Evolutionary conservation across 2,329 filamentous ascomycete genomes (phyloP), one percentile per base, ranked within the genome.

Genomic region (Hymenoscyphus scutula): DNA sequence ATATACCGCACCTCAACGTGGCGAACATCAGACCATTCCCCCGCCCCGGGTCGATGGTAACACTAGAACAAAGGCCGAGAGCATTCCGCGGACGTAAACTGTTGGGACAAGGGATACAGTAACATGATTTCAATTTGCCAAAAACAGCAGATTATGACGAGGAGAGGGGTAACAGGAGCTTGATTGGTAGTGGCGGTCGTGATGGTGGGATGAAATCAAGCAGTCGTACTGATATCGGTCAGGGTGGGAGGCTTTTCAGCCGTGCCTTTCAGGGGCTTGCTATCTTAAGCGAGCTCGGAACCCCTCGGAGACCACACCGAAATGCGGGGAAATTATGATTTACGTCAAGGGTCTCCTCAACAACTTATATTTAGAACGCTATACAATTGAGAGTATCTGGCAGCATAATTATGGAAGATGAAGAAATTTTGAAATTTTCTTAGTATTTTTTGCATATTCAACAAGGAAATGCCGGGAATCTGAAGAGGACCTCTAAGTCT

Each of bases 381-480:
- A 25, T 23, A 48, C 10, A 23, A 23, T 1, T n/a, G 41, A 6
- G 41, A 48, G 23, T 11, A 3, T 48, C 19, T 48, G 10, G 7
- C n/a, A 11, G 11, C 41, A 25, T 8, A 19, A 8, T 19, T 45
- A n/a, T 3, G 10, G n/a, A 19, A 10, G n/a, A 23, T 23, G 23
- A 19, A 23, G 19, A 48, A 8, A 25, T 23, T 23, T 51, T 23
- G 5, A 25, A 51, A 23, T 51, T 51, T 51, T 51, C 19, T 23
- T 51, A 25, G 45, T 51, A 51, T 23, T 51, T 51, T 51, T 51
- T 51, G 23, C 45, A 51, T 25, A 51, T 51, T 51, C 45, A 51
- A 48, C 45, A 51, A 51, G 10, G 13, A 51, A 48, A 51, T 25
- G 45, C 45, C 45, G 23, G 45, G 23, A 19, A 10, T 51, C 45